Evolutionary conservation across 2,329 filamentous ascomycete species (phyloP), one percentile per base, ranked within the genome.

Genomic region (Calonectria fujianensis): DNA sequence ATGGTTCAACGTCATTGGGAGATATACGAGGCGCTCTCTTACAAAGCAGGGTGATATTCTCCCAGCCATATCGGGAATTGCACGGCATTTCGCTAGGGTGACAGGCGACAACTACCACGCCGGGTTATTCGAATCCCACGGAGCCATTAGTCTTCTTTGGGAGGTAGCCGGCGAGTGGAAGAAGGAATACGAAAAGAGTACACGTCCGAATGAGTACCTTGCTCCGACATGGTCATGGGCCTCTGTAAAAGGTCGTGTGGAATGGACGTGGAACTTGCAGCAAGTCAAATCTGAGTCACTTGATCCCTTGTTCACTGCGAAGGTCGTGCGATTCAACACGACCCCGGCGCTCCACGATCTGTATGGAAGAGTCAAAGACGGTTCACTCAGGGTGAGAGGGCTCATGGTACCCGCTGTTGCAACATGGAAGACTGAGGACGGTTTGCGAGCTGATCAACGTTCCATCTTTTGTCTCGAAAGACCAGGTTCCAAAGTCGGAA

Each of bases 201-300:
- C 37, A 4, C 61, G 61, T 2, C 61, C 61, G 18, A 41, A 57
- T 11, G 32, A 70, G 13, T 74, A 74, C 48, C 50, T 74, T 3
- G 72, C 72, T 1, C 72, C 72, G 1, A 45, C 67, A 2, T 74
- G 72, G 67, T 74, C 72, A 4, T 74, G 72, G 67, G 72, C 67
- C 27, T 74, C 72, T 2, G 72, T 74, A 3, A 65, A 66, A n/a
- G 72, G 72, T 1, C 50, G 59, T 45, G 32, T 70, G 1, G 57
- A 70, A 29, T 70, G 61, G 61, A 50, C 39, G 3, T 65, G 61
- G 61, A 50, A 63, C 8, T 41, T 65, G 31, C 61, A 50, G 29
- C 61, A 65, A 32, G 45, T 45, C 39, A 50, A 18, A 50, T n/a
- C 41, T 18, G 61, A 65, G 18, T 29, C 39, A 18, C 29, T 50